Base-by-base conservation (phyloP, 352 stramenopile genomes). In the Phytophthora lateralis region DNA sequence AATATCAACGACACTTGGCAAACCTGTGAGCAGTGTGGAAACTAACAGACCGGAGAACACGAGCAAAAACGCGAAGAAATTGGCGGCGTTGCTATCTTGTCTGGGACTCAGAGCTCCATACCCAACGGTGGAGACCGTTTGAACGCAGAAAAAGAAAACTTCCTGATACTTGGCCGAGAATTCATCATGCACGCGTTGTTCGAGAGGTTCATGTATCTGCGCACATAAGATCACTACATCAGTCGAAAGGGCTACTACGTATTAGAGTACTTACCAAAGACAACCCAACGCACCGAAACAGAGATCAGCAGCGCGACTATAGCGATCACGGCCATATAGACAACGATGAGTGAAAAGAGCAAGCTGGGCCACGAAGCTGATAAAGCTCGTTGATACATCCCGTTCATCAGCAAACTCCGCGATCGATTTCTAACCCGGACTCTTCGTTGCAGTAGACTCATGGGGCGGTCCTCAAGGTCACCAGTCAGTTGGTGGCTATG, bases 1-100 rank as follows among this genome's bases (percentile, higher is more conserved):
- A 45, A 0, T 26, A 45, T 42, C 5, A 26, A 2, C 12, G 27
- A 42, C 10, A 37, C 7, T 17, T 29, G 15, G 9, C 34, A 18
- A 38, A 27, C 78, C 75, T 42, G 78, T 84, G 10, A 88, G 63
- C n/a, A 88, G 38, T 15, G 76, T 82, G 4, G 76, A 79, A 24
- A 83, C 66, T 10, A 88, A 52, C 0, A 73, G 41, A 0, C 78
- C 76, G 4, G 63, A 61, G 35, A 83, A 61, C 1, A 82, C 64
- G 27, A 88, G 66, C 27, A 88, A 32, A 39, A 82, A 80, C 1
- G 85, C 78, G 49, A 73, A 85, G n/a, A 86, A 83, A n/a, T 88
- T 88, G 35, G 84, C 72, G 11, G 71, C 24, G 29, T 86, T 57
- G 42, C 60, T 83, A 17, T 81, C 53, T 20, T 70, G 71, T 26